Evolutionary conservation across 1,284 basidiomycete species (phyloP), one percentile per base, ranked within the genome.

Genomic region (Malassezia globosa): DNA sequence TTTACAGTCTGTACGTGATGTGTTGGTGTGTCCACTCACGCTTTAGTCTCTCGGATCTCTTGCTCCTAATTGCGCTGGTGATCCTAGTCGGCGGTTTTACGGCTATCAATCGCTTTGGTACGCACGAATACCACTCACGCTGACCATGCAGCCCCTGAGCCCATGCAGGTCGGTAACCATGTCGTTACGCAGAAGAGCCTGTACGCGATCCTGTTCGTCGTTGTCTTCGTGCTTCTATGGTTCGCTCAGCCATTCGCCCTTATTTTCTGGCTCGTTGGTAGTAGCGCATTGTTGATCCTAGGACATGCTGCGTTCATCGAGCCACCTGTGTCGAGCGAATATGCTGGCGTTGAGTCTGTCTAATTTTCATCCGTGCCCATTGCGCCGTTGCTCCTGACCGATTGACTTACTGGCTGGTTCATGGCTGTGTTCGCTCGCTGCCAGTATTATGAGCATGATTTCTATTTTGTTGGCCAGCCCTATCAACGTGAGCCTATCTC

Each of bases 1-100:
- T 96, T 49, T 97, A 95, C 73, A 86, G 89, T 14, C 72, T 96
- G 84, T 88, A 72, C 63, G 84, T n/a, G n/a, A n/a, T n/a, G n/a
- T 77, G 14, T 13, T 16, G 19, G 27, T n/a, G 16, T 13, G 7
- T 48, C 14, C 35, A 7, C 26, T 46, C 10, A 33, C 6, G 18
- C 27, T 34, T n/a, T 55, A 78, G 77, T 35, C 19, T 54, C 34
- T 87, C 84, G 54, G 89, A 85, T 73, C 79, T 79, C 6, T 72
- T 81, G 33, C 81, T 97, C 37, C 79, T 96, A 56, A 76, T 92
- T 63, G 81, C 90, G 4, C 76, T 95, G 55, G 79, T 76, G 29
- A 89, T 96, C 78, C 81, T 97, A 61, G 81, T 89, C 56, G 86
- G 87, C 39, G 92, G 92, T 2, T 96, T 95, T 75, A 74, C 81